Evolutionary conservation across 139 green algal species (phyloP).

Genomic region (Coelastrella sp.): DNA sequence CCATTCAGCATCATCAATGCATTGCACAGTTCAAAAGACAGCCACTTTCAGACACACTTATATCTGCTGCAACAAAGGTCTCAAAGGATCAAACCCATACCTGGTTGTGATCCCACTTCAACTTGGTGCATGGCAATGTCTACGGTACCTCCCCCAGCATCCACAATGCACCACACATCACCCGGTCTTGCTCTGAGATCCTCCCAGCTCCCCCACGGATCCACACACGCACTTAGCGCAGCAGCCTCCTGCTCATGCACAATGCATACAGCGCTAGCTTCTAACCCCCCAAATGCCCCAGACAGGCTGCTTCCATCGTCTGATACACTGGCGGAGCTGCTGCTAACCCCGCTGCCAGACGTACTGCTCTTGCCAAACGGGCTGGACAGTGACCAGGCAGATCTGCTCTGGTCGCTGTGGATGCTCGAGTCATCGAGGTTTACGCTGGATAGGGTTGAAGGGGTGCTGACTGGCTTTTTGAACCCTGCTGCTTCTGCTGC

Average conservation of each 20-base stretch:
- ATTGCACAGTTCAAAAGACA: not conserved
- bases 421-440: not conserved
- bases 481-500: not conserved
- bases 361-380: not conserved
- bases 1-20: not conserved
- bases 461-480: not conserved
- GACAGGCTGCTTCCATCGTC: not conserved
- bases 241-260: slow-evolving; percentile 16
- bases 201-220: not conserved
- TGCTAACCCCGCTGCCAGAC: not conserved
- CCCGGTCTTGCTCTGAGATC: not conserved
- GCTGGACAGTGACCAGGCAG: not conserved
- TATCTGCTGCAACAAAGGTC: not conserved
- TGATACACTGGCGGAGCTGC: not conserved
- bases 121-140: not conserved
- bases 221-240: not conserved
- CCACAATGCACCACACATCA: not conserved
- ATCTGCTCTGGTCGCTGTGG: no score
- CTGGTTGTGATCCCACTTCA: not conserved
- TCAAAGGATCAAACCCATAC: not conserved
- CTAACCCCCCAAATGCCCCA: not conserved
- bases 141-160: not conserved
- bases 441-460: not conserved
- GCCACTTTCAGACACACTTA: not conserved
- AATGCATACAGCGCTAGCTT: not conserved